Percentiles rank a stretch among this genome's conserved stretches.
Conservation (phyloP, 2,329 filamentous ascomycete species). For the Camillea tinctor region DNA sequence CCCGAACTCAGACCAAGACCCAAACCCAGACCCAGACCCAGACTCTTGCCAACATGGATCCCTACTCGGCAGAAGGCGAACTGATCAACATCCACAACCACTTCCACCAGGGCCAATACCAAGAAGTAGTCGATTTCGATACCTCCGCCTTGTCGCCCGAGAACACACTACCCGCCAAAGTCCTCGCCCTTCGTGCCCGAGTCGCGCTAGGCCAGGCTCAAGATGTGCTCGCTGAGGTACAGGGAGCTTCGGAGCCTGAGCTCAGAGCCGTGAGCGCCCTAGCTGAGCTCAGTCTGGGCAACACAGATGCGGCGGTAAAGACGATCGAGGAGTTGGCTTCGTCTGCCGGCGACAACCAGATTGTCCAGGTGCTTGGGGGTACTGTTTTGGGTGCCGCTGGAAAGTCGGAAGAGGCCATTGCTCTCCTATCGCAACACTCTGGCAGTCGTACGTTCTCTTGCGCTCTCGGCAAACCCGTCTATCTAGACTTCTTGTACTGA, state of each 20-base stretch:
- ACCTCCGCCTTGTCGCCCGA: slow-evolving; percentile 73
- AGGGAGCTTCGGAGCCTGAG: slow-evolving; percentile 65
- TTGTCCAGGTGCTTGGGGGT: slow-evolving; percentile 79
- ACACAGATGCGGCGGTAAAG: slow-evolving; percentile 60
- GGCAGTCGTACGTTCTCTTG: slow-evolving; percentile 68
- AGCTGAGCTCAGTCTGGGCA: slow-evolving; percentile 63
- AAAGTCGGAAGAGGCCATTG: slow-evolving; percentile 81
- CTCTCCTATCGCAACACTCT: slow-evolving; percentile 77
- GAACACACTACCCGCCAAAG: slow-evolving; percentile 72
- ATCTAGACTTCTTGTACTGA: not conserved
- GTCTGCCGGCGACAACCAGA: slow-evolving; percentile 68
- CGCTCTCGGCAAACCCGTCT: too few relatives aligned
- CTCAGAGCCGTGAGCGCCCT: slow-evolving; percentile 74
- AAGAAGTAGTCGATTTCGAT: slow-evolving; percentile 82
- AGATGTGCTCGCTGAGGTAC: slow-evolving; percentile 68
- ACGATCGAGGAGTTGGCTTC: slow-evolving; percentile 66
- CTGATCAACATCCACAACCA: slow-evolving; percentile 69
- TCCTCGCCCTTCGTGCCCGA: slow-evolving; percentile 78
- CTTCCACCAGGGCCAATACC: slow-evolving; percentile 81
- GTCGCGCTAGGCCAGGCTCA: slow-evolving; percentile 78
- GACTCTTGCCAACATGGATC: slow-evolving; percentile 62
- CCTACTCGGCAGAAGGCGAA: slow-evolving; percentile 69
- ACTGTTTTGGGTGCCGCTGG: slow-evolving; percentile 78
- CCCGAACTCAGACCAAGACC: too few relatives aligned
- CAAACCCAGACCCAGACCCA: too few relatives aligned